Conservation (phyloP, 2,329 filamentous ascomycete genomes). For the Neofusicoccum laricinum region DNA sequence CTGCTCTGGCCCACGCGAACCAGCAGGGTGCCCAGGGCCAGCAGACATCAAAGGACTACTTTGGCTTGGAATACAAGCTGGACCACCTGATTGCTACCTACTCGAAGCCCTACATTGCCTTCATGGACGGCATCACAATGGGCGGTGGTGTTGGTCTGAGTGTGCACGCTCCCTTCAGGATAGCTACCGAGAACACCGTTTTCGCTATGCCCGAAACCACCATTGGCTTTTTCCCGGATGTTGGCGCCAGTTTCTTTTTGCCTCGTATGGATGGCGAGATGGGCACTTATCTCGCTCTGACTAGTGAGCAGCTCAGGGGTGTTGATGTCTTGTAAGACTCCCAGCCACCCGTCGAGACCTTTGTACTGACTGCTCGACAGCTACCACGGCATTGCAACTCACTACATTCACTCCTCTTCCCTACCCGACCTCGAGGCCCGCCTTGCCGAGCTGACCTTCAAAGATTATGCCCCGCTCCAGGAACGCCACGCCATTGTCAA, state of each 20-base stretch:
- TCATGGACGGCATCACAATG: constrained; percentile 99
- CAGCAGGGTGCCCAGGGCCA: constrained; percentile 65
- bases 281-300: constrained; percentile 91
- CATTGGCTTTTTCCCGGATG: constrained; percentile 98
- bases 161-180: constrained; percentile 91
- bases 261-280: constrained; percentile 81
- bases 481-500: constrained; percentile 72
- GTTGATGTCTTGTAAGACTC: constrained; percentile 65
- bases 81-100: constrained; percentile 96
- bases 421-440: constrained; percentile 78
- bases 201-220: constrained; percentile 99
- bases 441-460: constrained; percentile 84
- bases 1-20: constrained; percentile 72
- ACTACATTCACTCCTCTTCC: constrained; percentile 90
- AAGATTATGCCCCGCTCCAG: constrained; percentile 65
- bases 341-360: neutral
- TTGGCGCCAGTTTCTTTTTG: constrained; percentile 94
- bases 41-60: constrained; percentile 76
- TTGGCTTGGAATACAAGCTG: constrained; percentile 91
- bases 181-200: constrained; percentile 90
- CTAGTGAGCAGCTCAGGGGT: constrained; percentile 77
- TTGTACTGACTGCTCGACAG: constrained; percentile 14
- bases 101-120: constrained; percentile 84
- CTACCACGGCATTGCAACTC: constrained; percentile 88
- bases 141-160: constrained; percentile 93